Evolutionary conservation across 2,329 filamentous ascomycete species (phyloP).

Genomic region (Trichoderma atroviride): DNA sequence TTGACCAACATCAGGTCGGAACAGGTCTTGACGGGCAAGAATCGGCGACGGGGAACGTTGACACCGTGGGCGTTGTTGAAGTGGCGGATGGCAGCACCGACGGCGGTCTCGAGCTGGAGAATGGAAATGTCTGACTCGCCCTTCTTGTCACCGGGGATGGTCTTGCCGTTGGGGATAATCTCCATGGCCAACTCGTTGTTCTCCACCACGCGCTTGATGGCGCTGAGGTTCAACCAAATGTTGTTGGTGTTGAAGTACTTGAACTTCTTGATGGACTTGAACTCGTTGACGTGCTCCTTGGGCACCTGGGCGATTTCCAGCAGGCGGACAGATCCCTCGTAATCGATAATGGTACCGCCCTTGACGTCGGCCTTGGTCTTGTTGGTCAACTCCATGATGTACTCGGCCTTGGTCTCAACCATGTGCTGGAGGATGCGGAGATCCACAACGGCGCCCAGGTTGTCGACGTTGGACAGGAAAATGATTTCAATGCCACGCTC

Average conservation of each 20-base stretch:
- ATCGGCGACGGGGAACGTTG: slow-evolving; percentile 95
- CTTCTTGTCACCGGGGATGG: slow-evolving; percentile 98
- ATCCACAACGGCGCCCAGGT: slow-evolving; percentile 96
- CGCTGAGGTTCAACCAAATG: slow-evolving; percentile 98
- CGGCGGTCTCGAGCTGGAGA: slow-evolving; percentile 96
- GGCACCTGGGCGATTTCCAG: slow-evolving; percentile 99
- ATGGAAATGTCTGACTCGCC: slow-evolving; percentile 97
- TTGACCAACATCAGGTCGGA: slow-evolving; percentile 99
- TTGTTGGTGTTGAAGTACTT: slow-evolving; percentile 99
- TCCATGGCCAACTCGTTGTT: slow-evolving; percentile 98
- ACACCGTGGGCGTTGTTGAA: slow-evolving; percentile 99
- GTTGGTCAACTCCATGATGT: slow-evolving; percentile 99
- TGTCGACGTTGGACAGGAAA: slow-evolving; percentile 99
- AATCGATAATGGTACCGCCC: slow-evolving; percentile 99
- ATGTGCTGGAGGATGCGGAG: slow-evolving; percentile 99
- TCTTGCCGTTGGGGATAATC: slow-evolving; percentile 99
- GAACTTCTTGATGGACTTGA: slow-evolving; percentile 99
- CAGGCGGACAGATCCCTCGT: slow-evolving; percentile 93
- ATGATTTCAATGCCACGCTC: slow-evolving; percentile 95
- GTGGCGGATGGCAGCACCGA: slow-evolving; percentile 97
- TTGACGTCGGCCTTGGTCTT: slow-evolving; percentile 99
- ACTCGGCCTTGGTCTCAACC: slow-evolving; percentile 95
- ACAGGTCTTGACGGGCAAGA: slow-evolving; percentile 99
- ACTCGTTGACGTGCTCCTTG: slow-evolving; percentile 99
- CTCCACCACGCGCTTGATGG: slow-evolving; percentile 98